phyloP scores from a whole-genome alignment of 2,329 filamentous ascomycete species.

The Colletotrichum lupini region DNA sequence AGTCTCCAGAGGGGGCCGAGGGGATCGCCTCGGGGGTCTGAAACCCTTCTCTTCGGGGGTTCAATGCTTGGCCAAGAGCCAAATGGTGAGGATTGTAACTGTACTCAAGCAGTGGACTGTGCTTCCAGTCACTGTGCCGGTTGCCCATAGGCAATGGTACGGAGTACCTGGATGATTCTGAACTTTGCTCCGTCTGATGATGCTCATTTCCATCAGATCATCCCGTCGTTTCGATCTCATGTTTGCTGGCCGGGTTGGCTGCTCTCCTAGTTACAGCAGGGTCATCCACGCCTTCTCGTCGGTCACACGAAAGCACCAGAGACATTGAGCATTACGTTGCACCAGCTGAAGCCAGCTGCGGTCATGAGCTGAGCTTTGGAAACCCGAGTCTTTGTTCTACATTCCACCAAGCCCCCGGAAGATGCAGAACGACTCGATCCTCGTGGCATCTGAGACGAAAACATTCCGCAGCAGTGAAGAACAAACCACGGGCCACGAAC shows the following conservation, averaged over 20 bases:
- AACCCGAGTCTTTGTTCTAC: background rate
- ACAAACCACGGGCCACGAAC: background rate
- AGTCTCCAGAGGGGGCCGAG: background rate
- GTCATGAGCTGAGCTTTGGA: background rate
- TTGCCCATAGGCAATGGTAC: background rate
- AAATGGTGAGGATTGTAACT: background rate
- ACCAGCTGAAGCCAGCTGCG: background rate
- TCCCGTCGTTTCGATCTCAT: conserved; percentile 30
- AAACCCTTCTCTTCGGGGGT: conserved; percentile 25
- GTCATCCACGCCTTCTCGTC: background rate
- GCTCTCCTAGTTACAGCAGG: background rate
- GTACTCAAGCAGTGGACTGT: background rate
- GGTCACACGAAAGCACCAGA: background rate
- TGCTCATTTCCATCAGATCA: conserved; percentile 24
- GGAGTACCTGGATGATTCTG: background rate
- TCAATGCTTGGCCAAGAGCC: conserved; percentile 26
- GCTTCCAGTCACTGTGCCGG: background rate
- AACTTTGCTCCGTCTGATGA: conserved; percentile 17
- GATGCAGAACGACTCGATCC: background rate
- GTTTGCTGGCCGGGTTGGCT: background rate
- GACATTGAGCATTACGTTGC: background rate
- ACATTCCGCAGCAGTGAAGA: background rate
- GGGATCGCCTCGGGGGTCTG: conserved; percentile 35
- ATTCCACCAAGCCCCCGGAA: background rate
- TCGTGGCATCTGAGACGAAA: conserved; percentile 1